Conservation (phyloP, 495 filamentous ascomycete species). For the Penicillium steckii region DNA sequence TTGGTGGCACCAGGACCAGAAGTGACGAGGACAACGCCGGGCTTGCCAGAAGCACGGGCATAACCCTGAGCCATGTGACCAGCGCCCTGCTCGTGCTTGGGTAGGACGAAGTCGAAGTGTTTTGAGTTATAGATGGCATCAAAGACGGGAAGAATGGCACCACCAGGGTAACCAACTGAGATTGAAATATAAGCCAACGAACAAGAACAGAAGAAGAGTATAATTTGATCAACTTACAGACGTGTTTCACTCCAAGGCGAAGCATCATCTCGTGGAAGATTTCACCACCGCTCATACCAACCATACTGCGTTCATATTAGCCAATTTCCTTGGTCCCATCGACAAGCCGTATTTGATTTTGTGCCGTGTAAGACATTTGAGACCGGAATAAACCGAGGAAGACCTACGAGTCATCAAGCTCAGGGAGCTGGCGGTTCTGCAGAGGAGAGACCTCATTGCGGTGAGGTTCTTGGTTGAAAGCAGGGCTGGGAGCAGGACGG, state of each 20-base stretch:
- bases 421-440: constrained; percentile 55
- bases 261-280: constrained; percentile 99
- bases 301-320: constrained; percentile 61
- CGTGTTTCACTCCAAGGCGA: constrained; percentile 83
- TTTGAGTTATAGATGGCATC: constrained; percentile 64
- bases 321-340: not conserved
- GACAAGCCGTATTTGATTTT: not conserved
- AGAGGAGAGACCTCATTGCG: constrained; percentile 70
- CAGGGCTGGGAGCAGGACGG: constrained; percentile 63
- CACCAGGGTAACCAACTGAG: constrained; percentile 38
- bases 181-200: constrained; percentile 4
- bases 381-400: not conserved
- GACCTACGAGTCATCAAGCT: constrained; percentile 71
- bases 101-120: constrained; percentile 62
- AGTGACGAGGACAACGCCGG: constrained; percentile 63
- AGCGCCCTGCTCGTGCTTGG: constrained; percentile 63
- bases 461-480: constrained; percentile 65
- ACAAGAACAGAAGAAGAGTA: not conserved
- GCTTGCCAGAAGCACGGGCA: constrained; percentile 59
- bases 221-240: constrained; percentile 63
- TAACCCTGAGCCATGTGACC: constrained; percentile 69
- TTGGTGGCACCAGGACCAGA: constrained; percentile 67
- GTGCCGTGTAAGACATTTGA: not conserved
- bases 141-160: constrained; percentile 53
- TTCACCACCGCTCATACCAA: constrained; percentile 91